Conservation (phyloP, 192 early-diverging fungal genomes). For the Lobosporangium transversale region DNA sequence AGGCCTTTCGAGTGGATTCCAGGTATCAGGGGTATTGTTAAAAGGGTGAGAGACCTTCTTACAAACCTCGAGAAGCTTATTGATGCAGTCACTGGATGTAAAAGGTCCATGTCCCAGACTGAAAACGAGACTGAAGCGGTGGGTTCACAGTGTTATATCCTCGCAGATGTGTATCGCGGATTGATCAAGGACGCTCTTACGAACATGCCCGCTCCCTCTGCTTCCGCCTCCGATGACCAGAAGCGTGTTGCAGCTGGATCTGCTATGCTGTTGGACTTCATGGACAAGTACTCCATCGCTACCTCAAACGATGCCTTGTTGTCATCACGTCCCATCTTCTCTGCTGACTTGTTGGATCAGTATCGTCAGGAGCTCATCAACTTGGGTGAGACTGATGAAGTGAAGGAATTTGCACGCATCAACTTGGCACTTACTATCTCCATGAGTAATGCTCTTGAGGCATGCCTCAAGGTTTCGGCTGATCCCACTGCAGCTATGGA, state of each 20-base stretch:
- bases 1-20: too few species aligned
- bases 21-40: too few species aligned
- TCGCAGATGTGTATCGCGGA: slow-evolving; percentile 17
- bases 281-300: neutral
- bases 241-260: slow-evolving; percentile 7
- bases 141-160: neutral
- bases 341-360: neutral
- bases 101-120: neutral
- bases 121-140: neutral
- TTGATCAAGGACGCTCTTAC: neutral
- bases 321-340: slow-evolving; percentile 14
- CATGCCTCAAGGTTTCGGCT: too few species aligned
- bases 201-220: slow-evolving; percentile 1
- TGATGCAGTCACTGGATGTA: too few species aligned
- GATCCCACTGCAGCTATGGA: too few species aligned
- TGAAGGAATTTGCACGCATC: too few species aligned
- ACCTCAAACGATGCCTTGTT: slow-evolving; percentile 6
- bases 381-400: too few species aligned
- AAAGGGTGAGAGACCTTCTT: too few species aligned
- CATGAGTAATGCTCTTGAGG: too few species aligned
- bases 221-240: slow-evolving; percentile 5
- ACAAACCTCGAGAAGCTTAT: too few species aligned
- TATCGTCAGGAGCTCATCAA: slow-evolving; percentile 3
- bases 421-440: too few species aligned
- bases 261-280: slow-evolving; percentile 3